Evolutionary conservation across 352 stramenopile genomes (phyloP), one percentile per base, ranked within the genome.

Genomic region (Pythium chondricola): DNA sequence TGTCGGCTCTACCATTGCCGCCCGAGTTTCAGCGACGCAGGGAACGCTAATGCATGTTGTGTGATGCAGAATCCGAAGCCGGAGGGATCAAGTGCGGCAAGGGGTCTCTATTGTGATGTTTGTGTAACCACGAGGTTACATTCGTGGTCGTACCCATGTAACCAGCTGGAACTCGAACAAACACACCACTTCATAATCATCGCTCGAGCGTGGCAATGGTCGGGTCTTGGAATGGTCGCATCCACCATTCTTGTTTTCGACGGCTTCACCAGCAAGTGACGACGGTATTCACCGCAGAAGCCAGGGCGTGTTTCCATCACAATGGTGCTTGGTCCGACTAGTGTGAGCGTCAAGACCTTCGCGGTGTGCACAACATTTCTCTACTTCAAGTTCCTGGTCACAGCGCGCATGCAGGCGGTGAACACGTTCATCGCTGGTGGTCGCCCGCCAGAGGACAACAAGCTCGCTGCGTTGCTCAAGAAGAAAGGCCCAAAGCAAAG

Each of bases 401-500:
- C 61, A n/a, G 48, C 56, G n/a, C 29, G 48, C 14, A 56, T 70
- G 21, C 65, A 74, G 52, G 61, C 54, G 35, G 45, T 52, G 27
- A 71, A 64, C 48, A 60, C 51, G 10, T 71, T 74, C 33, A 27
- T 40, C 22, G 53, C 61, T 1, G 65, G 65, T 21, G 47, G 41
- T 2, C 65, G 65, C 16, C 61, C 64, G 20, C 64, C 64, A 18
- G 64, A 73, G 53, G 64, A 73, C 53, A 40, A 56, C 31, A 43
- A 43, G 39, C 48, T 56, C 31, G 48, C 37, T 4, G 29, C 39
- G 30, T 20, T 44, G 25, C 35, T 43, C 26, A 54, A 54, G 47
- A 52, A 52, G 21, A 49, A 56, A 20, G 29, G 42, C 35, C 54
- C 56, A 16, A 61, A 59, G 40, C 63, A 71, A 48, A 70, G 50